Evolutionary conservation across 129 eudicot species (phyloP), one percentile per base, ranked within the genome.

Genomic region (Arctium lappa): DNA sequence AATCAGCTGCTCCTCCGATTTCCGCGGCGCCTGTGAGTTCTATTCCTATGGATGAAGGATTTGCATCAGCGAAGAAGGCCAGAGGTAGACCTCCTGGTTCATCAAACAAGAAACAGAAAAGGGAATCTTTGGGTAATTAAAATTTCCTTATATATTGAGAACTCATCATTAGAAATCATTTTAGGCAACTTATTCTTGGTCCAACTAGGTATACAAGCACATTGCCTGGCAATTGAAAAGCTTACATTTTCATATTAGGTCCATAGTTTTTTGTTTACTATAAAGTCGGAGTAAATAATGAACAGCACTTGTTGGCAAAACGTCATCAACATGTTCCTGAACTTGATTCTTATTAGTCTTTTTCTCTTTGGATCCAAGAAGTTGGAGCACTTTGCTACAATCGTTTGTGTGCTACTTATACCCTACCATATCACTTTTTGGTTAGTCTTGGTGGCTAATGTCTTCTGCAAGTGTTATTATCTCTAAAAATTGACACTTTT

Each of bases 1-100:
- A 79, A 2, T 5, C 87, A 1, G 84, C 72, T 1, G 80, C 80
- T 4, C 79, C 92, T 27, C 80, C 86, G 8, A 83, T 81, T n/a
- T 75, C 85, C 5, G 78, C 86, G 0, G 80, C 88, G 0, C 69
- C 84, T 30, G 90, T 83, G 1, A 90, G 89, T 9, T 78, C 89
- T 1, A 82, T 79, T 36, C 89, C 93, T 1, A 85, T 90, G 70
- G 74, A 84, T 11, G 87, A 84, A 42, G 87, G 76, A 7, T 74
- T 84, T 33, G 80, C 84, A 42, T 86, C 82, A 31, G 18, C n/a
- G 0, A 94, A 87, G 80, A 94, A 90, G 87, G 80, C 74, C 27
- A 90, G 93, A 81, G 98, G 98, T 6, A 87, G 98, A 66, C 98
- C 98, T 34, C 97, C 85, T 42, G 98, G 98, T 73, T 91, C 98